These are phyloP conservation scores for Mortierella antarctica DNA, from an alignment of 192 early-diverging fungal genomes.

Conservation along the genomic window DNA sequence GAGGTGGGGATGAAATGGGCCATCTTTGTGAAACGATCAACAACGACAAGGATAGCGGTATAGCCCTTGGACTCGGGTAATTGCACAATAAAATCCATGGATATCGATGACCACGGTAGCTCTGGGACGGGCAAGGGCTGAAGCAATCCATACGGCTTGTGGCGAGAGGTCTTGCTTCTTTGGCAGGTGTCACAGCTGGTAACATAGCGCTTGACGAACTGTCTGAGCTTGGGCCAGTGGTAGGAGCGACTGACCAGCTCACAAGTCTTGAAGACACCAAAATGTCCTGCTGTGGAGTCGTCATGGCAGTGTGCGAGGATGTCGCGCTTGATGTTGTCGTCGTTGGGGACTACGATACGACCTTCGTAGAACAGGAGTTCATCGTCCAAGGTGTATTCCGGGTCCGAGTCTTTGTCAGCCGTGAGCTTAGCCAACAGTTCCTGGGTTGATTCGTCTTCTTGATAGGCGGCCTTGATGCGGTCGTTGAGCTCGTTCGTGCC, in stretches of 20 bases:
- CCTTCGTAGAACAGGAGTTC: no score
- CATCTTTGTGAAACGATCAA: slow-evolving; percentile 56
- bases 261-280: slow-evolving; percentile 34
- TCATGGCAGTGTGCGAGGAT: slow-evolving; percentile 44
- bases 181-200: slow-evolving; percentile 38
- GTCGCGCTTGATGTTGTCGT: no score
- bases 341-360: no score
- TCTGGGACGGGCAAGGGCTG: slow-evolving; percentile 37
- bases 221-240: slow-evolving; percentile 48
- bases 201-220: slow-evolving; percentile 33
- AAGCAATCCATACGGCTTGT: slow-evolving; percentile 50
- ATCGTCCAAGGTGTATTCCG: no score
- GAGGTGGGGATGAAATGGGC: slow-evolving; percentile 8
- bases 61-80: slow-evolving; percentile 28
- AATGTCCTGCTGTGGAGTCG: slow-evolving; percentile 44
- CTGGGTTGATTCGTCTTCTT: no score
- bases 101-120: slow-evolving; percentile 52
- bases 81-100: slow-evolving; percentile 55
- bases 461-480: no score
- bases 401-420: no score
- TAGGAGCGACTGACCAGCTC: slow-evolving; percentile 35
- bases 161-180: slow-evolving; percentile 20
- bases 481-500: no score
- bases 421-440: no score
- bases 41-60: slow-evolving; percentile 52